These are phyloP conservation scores for Arabis hirsuta DNA, from an alignment of 345 rosid species.

Conservation along the genomic window DNA sequence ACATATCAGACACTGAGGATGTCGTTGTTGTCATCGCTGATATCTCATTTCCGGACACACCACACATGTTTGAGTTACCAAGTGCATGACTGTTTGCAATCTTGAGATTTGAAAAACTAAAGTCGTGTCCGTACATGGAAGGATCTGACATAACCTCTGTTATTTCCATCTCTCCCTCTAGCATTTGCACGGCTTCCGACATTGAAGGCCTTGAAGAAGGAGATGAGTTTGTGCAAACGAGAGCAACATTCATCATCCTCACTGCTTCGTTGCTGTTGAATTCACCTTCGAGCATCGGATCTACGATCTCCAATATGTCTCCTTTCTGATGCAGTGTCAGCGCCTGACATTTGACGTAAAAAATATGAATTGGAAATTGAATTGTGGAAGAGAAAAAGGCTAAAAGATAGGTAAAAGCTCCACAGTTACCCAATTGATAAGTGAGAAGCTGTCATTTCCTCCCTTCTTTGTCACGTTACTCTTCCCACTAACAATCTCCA, in stretches of 20 bases:
- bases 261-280: constrained; percentile 42
- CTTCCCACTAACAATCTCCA: constrained; percentile 52
- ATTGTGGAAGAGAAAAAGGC: no score
- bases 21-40: not conserved
- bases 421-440: constrained; percentile 49
- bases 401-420: not conserved
- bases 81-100: no score
- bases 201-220: constrained; percentile 47
- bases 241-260: constrained; percentile 47
- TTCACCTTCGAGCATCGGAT: constrained; percentile 34
- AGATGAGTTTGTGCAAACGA: constrained; percentile 45
- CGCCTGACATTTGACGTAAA: constrained; percentile 28
- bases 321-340: constrained; percentile 34
- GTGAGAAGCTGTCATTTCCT: constrained; percentile 28
- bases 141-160: constrained; percentile 32
- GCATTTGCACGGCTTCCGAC: constrained; percentile 48
- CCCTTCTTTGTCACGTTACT: constrained; percentile 23
- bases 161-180: constrained; percentile 42
- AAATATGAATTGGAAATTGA: not conserved
- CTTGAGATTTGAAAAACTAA: constrained; percentile 27
- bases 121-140: constrained; percentile 33
- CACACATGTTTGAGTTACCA: constrained; percentile 6
- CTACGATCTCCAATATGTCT: constrained; percentile 44
- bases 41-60: not conserved
- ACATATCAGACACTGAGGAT: not conserved